Percentiles rank a stretch among this genome's conserved stretches.
Conservation (phyloP, 331 rosid species). For the Telfairia occidentalis region DNA sequence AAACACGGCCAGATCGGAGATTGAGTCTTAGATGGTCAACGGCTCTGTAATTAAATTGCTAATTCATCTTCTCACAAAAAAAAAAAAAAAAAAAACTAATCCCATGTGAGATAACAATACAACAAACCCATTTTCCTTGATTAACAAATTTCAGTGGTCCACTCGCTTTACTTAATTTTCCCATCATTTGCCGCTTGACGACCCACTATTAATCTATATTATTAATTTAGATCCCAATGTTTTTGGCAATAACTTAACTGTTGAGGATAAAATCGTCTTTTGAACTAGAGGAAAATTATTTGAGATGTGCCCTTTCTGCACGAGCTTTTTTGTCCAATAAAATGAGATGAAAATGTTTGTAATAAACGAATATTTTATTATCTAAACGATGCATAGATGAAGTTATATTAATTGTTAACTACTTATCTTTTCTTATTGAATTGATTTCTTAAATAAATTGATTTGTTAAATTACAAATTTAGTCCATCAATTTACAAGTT, state of each 20-base stretch:
- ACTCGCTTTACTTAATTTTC: conserved; percentile 1
- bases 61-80: no score
- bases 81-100: no score
- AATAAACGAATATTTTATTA: not conserved
- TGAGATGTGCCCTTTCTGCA: not conserved
- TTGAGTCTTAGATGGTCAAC: conserved; percentile 8
- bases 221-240: conserved; percentile 4
- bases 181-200: conserved; percentile 2
- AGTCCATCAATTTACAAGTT: no score
- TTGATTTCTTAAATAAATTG: no score
- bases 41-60: not conserved
- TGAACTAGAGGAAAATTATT: no score
- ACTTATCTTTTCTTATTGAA: no score
- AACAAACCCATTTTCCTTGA: not conserved
- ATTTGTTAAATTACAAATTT: no score
- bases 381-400: not conserved
- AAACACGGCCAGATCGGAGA: conserved; percentile 8
- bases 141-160: not conserved
- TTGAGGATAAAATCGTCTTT: not conserved
- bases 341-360: not conserved
- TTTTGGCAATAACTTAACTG: not conserved
- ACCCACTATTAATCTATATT: not conserved
- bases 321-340: not conserved
- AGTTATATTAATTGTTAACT: not conserved
- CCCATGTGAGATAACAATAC: conserved; percentile 5